A percentile compares a stretch with the other conserved stretches of the same genome.
Conservation (phyloP, 1,284 basidiomycete genomes). For the Lentinula novae-zelandiae region DNA sequence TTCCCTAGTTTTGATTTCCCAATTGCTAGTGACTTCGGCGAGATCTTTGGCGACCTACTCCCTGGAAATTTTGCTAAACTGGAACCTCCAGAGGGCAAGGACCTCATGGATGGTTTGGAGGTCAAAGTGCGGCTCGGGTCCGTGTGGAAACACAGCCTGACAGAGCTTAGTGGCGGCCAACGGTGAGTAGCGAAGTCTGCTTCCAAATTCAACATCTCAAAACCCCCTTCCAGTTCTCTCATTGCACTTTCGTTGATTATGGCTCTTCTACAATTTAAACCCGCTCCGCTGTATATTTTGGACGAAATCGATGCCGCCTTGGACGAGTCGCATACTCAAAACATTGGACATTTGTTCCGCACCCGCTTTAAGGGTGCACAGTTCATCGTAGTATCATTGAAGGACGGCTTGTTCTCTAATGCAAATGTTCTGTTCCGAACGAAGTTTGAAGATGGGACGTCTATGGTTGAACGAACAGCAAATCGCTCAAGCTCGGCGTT, state of each 20-base stretch:
- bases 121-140: constrained; percentile 94
- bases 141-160: constrained; percentile 97
- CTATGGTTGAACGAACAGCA: constrained; percentile 79
- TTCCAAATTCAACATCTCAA: background rate
- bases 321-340: constrained; percentile 94
- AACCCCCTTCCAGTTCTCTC: constrained; percentile 61
- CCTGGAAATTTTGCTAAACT: constrained; percentile 97
- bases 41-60: constrained; percentile 93
- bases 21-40: constrained; percentile 82
- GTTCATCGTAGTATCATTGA: constrained; percentile 97
- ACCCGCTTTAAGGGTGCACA: constrained; percentile 98
- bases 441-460: constrained; percentile 89
- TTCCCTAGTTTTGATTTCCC: background rate
- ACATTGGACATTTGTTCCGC: constrained; percentile 95
- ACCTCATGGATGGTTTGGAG: constrained; percentile 93
- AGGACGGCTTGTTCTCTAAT: constrained; percentile 97
- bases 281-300: constrained; percentile 99
- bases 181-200: constrained; percentile 47
- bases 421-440: constrained; percentile 96
- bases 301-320: constrained; percentile 98
- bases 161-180: constrained; percentile 96
- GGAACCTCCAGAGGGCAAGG: constrained; percentile 90
- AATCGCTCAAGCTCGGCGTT: constrained; percentile 51
- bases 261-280: constrained; percentile 97
- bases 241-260: constrained; percentile 98